Evolutionary conservation across 164 flowering plant species (phyloP).

Genomic region (Taxillus chinensis): DNA sequence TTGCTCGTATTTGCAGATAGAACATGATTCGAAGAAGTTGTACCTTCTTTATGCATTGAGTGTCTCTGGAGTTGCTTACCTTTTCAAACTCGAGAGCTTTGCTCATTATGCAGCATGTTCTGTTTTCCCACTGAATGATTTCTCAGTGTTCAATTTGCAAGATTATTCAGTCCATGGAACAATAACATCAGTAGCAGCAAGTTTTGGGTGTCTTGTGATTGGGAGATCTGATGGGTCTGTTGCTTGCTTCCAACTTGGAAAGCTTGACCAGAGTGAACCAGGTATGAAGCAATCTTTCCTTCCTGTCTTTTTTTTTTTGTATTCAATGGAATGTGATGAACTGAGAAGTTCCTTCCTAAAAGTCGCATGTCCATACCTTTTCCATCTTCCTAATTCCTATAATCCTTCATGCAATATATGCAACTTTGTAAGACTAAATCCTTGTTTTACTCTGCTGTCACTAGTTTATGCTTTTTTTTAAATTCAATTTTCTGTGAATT

Average conservation of each 20-base stretch:
- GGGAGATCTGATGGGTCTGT: slow-evolving; percentile 69
- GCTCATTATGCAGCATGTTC: slow-evolving; percentile 34
- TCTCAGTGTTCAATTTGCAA: slow-evolving; percentile 32
- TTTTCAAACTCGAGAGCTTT: slow-evolving; percentile 28
- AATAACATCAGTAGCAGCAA: slow-evolving; percentile 49
- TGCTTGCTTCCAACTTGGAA: slow-evolving; percentile 46
- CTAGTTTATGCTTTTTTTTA: too few species aligned
- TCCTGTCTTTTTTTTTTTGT: too few species aligned
- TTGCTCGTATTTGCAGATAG: slow-evolving; percentile 22
- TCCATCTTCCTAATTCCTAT: too few species aligned
- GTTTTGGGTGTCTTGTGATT: slow-evolving; percentile 40
- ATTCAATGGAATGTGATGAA: too few species aligned
- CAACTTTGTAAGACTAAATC: too few species aligned
- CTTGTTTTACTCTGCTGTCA: too few species aligned
- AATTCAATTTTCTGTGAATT: too few species aligned
- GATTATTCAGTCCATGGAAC: slow-evolving; percentile 18
- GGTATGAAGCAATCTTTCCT: slow-evolving; percentile 24
- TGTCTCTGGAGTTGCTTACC: slow-evolving; percentile 57
- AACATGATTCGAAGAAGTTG: slow-evolving; percentile 5
- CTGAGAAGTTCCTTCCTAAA: too few species aligned
- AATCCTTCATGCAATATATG: too few species aligned
- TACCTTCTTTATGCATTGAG: slow-evolving; percentile 51
- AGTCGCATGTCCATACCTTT: too few species aligned
- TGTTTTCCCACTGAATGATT: slow-evolving; percentile 28
- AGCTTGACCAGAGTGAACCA: slow-evolving; percentile 34